Evolutionary conservation across 345 rosid genomes (phyloP), one percentile per base, ranked within the genome.

Genomic region (rapeseed (Brassica napus)): DNA sequence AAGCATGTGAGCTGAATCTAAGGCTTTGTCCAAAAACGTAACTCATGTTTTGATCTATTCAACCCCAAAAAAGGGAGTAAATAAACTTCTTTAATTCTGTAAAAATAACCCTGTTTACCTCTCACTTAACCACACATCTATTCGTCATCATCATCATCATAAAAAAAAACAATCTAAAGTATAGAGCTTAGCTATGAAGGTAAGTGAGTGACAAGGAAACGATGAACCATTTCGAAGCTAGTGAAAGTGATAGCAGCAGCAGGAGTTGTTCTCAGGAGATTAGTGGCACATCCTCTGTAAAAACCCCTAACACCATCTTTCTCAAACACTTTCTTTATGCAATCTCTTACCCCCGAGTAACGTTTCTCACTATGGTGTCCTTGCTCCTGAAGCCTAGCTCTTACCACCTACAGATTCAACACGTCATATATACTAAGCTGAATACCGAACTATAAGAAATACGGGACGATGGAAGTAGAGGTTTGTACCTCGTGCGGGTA

Each of bases 171-270:
- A 47, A 71, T 61, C 15, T 66, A 74, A 69, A 69, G 83, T 52
- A 69, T 63, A 54, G 79, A 81, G 76, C 78, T 90, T 76, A 85
- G 80, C 78, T 88, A 88, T 21, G 97, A 85, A 71, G 92, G 89
- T 44, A 52, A 77, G 44, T 66, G 82, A 8, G 85, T 71, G 37
- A 92, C 89, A 12, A 93, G 86, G 82, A 88, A 91, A 31, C 90
- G 84, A 75, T 89, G 95, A 76, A 91, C 88, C 98, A 87, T 94
- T 87, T 94, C 98, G 73, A 91, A 94, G 86, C 97, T 94, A 63
- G 97, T 94, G 86, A 94, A 94, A 1, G 98, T 94, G 73, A 94
- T 91, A n/a, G 82, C 97, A 28, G 98, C 94, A 34, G 97, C 93
- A 5, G 98, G 97, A 5, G 97, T 92, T 34, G 97, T 94, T 84